Evolutionary conservation across 2,329 filamentous ascomycete species (phyloP).

Genomic region (Thielaviopsis ethacetica): DNA sequence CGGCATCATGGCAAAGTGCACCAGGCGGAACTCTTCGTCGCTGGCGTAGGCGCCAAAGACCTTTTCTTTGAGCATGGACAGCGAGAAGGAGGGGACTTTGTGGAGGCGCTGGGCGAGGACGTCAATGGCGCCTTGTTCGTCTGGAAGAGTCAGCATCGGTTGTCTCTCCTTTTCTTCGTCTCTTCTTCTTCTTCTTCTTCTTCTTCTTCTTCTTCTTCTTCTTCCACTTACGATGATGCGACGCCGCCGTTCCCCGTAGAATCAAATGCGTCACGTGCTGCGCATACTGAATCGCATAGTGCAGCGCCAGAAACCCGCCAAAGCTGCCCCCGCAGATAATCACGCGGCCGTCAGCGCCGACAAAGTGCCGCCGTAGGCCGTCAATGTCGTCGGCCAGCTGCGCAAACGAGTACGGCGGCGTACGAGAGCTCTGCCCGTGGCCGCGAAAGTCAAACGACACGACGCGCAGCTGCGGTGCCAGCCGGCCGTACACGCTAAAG

Average conservation of each 20-base stretch:
- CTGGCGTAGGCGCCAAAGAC: constrained; percentile 23
- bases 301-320: constrained; percentile 23
- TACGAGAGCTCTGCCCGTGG: constrained; percentile 21
- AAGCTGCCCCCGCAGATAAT: constrained; percentile 25
- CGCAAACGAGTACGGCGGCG: constrained; percentile 20
- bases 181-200: no score
- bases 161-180: no score
- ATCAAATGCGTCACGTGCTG: constrained; percentile 19
- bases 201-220: background rate
- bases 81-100: constrained; percentile 21
- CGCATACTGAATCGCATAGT: constrained; percentile 23
- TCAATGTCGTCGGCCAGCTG: constrained; percentile 24
- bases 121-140: constrained; percentile 21
- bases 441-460: constrained; percentile 23
- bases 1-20: constrained; percentile 22
- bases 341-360: constrained; percentile 13
- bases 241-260: constrained; percentile 22
- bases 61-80: constrained; percentile 22
- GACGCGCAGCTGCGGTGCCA: constrained; percentile 18
- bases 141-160: constrained; percentile 11
- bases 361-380: constrained; percentile 18
- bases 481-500: constrained; percentile 19
- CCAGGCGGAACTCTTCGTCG: constrained; percentile 22
- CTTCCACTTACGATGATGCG: constrained; percentile 18
- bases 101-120: constrained; percentile 19